Evolutionary conservation across 2,329 filamentous ascomycete genomes (phyloP).

Genomic region (Hypoxylon sp.): DNA sequence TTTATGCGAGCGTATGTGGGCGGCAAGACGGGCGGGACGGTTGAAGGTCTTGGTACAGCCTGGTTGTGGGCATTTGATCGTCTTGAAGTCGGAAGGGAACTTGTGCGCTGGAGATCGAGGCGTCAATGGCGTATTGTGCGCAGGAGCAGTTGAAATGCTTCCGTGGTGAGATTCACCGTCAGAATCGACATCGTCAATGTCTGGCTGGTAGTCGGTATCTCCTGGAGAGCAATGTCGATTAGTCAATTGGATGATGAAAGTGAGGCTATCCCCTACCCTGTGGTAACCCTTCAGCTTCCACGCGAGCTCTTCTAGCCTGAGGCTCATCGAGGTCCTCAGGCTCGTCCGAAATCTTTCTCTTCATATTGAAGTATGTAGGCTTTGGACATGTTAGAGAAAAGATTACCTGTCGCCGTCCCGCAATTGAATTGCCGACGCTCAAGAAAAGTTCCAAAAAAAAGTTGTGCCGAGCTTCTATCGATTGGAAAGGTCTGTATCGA

Average conservation of each 20-base stretch:
- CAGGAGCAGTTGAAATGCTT: conserved; percentile 32
- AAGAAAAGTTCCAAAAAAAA: neutral
- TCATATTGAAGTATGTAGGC: conserved; percentile 38
- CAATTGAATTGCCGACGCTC: neutral
- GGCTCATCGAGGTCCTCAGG: conserved; percentile 17
- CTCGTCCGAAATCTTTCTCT: conserved; percentile 40
- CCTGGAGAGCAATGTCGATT: conserved; percentile 14
- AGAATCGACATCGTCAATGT: conserved; percentile 35
- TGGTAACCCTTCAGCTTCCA: conserved; percentile 4
- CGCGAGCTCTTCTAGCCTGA: conserved; percentile 38
- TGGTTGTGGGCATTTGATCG: conserved; percentile 78
- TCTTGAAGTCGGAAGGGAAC: conserved; percentile 80
- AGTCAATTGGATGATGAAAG: conserved; percentile 52
- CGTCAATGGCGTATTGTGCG: conserved; percentile 62
- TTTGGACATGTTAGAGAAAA: conserved; percentile 9
- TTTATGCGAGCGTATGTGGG: conserved; percentile 86
- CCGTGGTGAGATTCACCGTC: conserved; percentile 41
- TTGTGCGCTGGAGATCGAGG: conserved; percentile 64
- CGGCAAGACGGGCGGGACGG: conserved; percentile 80
- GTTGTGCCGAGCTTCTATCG: conserved; percentile 31
- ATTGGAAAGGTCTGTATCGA: conserved; percentile 12
- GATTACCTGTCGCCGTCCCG: neutral
- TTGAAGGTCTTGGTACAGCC: conserved; percentile 88
- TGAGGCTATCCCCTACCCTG: conserved; percentile 65
- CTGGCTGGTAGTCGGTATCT: conserved; percentile 13